Evolutionary conservation across 768 basidiomycete genomes (phyloP).

Genomic region (Cystofilobasidium ferigula): DNA sequence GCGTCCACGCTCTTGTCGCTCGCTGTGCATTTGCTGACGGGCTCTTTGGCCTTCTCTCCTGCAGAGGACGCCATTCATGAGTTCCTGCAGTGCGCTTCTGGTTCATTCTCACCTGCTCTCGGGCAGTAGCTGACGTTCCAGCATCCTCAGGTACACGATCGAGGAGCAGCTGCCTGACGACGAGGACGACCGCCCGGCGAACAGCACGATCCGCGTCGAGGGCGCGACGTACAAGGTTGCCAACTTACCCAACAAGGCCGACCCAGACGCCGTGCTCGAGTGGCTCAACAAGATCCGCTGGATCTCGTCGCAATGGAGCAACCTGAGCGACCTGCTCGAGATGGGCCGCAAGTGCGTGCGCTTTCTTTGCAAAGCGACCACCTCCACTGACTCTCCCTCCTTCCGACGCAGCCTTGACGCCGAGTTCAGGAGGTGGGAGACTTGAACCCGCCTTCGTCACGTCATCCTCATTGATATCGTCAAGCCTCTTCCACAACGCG

Average conservation of each 20-base stretch:
- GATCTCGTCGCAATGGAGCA: background rate
- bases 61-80: background rate
- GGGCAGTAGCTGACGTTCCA: background rate
- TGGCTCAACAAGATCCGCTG: constrained; percentile 58
- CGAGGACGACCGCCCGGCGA: background rate
- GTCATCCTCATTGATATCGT: too few relatives aligned
- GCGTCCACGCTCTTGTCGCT: background rate
- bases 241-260: constrained; percentile 41
- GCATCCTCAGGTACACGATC: background rate
- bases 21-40: background rate
- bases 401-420: background rate
- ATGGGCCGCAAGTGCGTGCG: background rate
- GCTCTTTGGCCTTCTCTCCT: background rate
- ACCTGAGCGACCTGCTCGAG: background rate
- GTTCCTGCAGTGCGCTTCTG: background rate
- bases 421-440: background rate
- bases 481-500: too few relatives aligned
- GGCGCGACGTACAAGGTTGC: background rate
- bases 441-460: too few relatives aligned
- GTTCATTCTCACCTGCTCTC: too few relatives aligned
- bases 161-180: constrained; percentile 1
- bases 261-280: constrained; percentile 76
- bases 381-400: background rate
- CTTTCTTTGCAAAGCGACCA: background rate
- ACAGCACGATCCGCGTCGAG: background rate